These are phyloP conservation scores for Amphibolis antarctica DNA, from an alignment of 106 monocot genomes.

Conservation along the genomic window DNA sequence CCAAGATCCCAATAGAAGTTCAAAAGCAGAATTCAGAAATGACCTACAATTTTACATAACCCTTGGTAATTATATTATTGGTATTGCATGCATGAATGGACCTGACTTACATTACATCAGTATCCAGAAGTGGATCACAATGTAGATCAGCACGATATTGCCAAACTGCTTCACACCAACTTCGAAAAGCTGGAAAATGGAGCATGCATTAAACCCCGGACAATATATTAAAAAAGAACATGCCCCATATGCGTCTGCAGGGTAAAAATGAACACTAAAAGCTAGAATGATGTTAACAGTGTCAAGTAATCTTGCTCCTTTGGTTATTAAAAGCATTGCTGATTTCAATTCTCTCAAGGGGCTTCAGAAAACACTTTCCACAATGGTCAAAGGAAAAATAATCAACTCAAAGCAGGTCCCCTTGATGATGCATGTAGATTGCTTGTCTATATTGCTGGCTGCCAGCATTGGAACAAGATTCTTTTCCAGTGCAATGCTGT, in stretches of 20 bases:
- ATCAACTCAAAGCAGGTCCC: too few species aligned
- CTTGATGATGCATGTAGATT: too few species aligned
- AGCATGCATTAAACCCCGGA: neutral
- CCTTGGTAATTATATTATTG: neutral
- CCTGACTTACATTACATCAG: constrained; percentile 61
- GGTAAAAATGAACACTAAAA: neutral
- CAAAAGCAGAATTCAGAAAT: constrained; percentile 94
- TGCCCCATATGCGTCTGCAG: neutral
- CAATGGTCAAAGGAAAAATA: too few species aligned
- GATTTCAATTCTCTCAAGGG: too few species aligned
- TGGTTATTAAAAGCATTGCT: too few species aligned
- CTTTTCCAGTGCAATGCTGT: too few species aligned
- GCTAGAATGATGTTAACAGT: too few species aligned
- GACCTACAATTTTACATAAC: constrained; percentile 36
- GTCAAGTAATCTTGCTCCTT: too few species aligned
- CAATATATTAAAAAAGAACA: neutral
- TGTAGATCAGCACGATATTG: constrained; percentile 54
- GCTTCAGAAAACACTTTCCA: too few species aligned
- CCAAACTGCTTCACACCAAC: constrained; percentile 87
- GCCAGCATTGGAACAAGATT: too few species aligned
- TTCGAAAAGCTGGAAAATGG: constrained; percentile 58
- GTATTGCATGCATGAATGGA: neutral
- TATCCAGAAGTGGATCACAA: constrained; percentile 52
- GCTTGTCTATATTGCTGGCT: too few species aligned
- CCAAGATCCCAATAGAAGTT: constrained; percentile 80